phyloP scores from a whole-genome alignment of 164 flowering plant genomes.

The Warburgia ugandensis region DNA sequence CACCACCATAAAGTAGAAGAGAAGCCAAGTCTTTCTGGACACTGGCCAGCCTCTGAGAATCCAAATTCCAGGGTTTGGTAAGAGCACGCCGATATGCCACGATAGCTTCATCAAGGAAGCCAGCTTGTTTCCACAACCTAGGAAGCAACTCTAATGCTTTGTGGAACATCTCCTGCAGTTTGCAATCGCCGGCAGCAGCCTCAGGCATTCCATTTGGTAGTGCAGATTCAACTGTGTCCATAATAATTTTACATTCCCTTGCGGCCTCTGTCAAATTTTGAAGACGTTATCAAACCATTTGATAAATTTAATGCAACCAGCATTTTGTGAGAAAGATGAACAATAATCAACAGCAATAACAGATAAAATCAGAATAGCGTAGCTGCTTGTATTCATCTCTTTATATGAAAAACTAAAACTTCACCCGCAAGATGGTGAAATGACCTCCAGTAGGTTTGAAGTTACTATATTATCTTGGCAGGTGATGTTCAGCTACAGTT shows the following conservation, averaged over 20 bases:
- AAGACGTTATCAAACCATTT: neutral
- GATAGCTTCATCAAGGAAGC: conserved; percentile 70
- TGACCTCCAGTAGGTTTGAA: too few species aligned
- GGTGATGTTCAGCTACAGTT: too few species aligned
- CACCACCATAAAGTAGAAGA: conserved; percentile 66
- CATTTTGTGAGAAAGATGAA: too few species aligned
- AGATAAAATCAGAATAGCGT: too few species aligned
- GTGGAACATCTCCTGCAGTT: conserved; percentile 86
- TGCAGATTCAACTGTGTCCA: conserved; percentile 82
- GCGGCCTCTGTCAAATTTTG: conserved; percentile 55
- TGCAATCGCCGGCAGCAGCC: conserved; percentile 53
- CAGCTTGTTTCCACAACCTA: conserved; percentile 63
- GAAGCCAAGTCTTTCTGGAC: conserved; percentile 76
- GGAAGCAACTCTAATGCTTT: conserved; percentile 82
- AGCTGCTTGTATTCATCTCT: too few species aligned
- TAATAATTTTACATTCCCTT: conserved; percentile 67
- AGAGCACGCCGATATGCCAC: conserved; percentile 72
- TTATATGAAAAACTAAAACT: too few species aligned
- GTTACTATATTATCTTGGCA: too few species aligned
- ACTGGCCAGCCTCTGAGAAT: conserved; percentile 44
- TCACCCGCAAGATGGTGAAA: too few species aligned
- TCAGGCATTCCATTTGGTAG: conserved; percentile 65
- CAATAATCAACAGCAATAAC: too few species aligned
- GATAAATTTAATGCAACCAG: too few species aligned
- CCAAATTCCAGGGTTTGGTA: conserved; percentile 82